These are phyloP conservation scores for Curvularia sp. DNA, from an alignment of 2,329 filamentous ascomycete genomes.

Conservation along the genomic window DNA sequence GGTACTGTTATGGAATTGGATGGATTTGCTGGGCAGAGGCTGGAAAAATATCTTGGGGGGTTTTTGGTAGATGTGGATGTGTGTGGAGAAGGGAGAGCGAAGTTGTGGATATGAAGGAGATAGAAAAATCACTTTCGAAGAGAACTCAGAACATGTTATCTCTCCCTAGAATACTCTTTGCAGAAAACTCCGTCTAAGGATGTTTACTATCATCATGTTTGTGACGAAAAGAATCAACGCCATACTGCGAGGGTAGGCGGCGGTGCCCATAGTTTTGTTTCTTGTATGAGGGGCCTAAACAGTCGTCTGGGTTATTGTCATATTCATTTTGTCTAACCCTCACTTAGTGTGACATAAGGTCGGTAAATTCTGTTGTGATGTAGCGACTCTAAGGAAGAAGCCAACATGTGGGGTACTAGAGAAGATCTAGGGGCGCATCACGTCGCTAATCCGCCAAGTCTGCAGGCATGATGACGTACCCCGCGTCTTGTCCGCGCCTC, in stretches of 20 bases:
- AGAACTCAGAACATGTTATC: no score
- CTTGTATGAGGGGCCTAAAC: no score
- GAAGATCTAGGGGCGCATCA: neutral
- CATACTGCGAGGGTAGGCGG: no score
- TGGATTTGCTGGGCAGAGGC: constrained; percentile 11
- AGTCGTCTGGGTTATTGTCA: neutral
- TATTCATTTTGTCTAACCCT: neutral
- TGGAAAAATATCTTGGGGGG: constrained; percentile 33
- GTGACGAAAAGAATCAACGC: no score
- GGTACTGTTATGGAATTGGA: constrained; percentile 31
- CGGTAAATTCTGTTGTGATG: neutral
- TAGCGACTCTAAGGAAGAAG: neutral
- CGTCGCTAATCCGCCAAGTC: constrained; percentile 17
- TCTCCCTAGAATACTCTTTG: no score
- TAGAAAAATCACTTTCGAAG: no score
- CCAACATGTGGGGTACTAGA: neutral
- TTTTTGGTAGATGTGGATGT: constrained; percentile 17
- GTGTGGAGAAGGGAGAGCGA: neutral
- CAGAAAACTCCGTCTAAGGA: no score
- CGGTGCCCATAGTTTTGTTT: no score
- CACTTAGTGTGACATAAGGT: neutral
- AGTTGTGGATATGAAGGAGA: neutral
- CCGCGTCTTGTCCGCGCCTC: constrained; percentile 17
- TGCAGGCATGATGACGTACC: constrained; percentile 20
- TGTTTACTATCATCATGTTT: no score